Evolutionary conservation across 176 grass and related monocot species (phyloP), one percentile per base, ranked within the genome.

Genomic region (Musa beccarii): DNA sequence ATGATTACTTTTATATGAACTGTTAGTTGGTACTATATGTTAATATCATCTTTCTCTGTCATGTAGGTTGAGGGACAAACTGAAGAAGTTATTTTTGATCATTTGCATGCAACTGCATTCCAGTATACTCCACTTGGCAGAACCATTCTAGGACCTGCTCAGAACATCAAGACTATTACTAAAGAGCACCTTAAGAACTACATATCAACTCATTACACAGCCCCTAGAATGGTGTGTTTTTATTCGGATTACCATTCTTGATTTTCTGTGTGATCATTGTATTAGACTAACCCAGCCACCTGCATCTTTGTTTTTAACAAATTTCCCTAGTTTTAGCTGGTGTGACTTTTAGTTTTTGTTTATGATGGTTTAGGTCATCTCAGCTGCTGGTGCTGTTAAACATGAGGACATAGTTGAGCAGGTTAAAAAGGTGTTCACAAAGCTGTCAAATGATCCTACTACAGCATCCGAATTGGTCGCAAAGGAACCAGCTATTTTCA

Each of bases 101-200:
- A 99, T 82, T 81, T 99, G 4, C 95, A 99, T 94, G 90, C 95
- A 66, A 99, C 95, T 19, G 95, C 90, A 78, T 99, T 99, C 84
- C 95, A 99, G 62, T 89, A 99, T 74, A 94, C 95, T 79, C 84
- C 95, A 25, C 84, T 99, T 25, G 95, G 95, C 63, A 91, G 95
- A 54, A 84, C 88, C 52, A 99, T 99, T 64, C 80, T 99, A 59
- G 95, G 95, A 51, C 81, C 95, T 67, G 88, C 79, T 77, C 82
- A 86, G 66, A 94, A 99, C 1, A 82, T 99, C 66, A 99, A 64
- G 62, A 89, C 88, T 69, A 99, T 94, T 66, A 99, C 90, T 68
- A 88, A 92, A 83, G 53, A 83, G 34, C 51, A 87, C 71, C 88
- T 99, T 2, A 68, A 92, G 79, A 86, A 79, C 8, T 99, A 99